Evolutionary conservation across 192 early-diverging fungal species (phyloP).

Genomic region (Neocallimastix lanati): DNA sequence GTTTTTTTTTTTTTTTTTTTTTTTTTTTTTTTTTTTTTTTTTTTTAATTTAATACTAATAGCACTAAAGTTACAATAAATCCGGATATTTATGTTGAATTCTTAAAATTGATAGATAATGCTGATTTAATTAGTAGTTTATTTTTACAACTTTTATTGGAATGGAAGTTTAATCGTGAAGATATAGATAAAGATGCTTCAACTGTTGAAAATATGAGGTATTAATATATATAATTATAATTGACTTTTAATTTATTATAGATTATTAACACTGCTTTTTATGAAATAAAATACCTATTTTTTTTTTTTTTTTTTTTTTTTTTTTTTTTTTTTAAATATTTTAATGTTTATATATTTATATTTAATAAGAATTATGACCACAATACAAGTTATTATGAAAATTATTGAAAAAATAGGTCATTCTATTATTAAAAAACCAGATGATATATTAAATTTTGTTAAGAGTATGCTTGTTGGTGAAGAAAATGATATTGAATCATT

Average conservation of each 20-base stretch:
- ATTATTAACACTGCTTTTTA: too few relatives aligned
- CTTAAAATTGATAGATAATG: slow-evolving; percentile 27
- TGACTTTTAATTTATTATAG: too few relatives aligned
- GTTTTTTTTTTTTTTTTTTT: too few relatives aligned
- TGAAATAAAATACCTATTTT: too few relatives aligned
- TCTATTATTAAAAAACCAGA: slow-evolving; percentile 48
- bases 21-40: too few relatives aligned
- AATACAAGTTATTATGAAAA: slow-evolving; percentile 34
- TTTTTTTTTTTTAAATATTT: too few relatives aligned
- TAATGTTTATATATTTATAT: too few relatives aligned
- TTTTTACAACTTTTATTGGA: slow-evolving; percentile 60
- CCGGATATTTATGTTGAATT: slow-evolving; percentile 46
- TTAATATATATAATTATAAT: too few relatives aligned
- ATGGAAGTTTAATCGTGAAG: slow-evolving; percentile 13
- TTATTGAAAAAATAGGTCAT: slow-evolving; percentile 56
- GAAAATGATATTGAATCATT: slow-evolving; percentile 6
- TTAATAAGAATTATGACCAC: slow-evolving; percentile 21
- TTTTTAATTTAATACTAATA: too few relatives aligned
- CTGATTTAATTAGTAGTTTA: slow-evolving; percentile 42
- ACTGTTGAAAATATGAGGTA: slow-evolving; percentile 5
- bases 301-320: too few relatives aligned
- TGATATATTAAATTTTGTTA: slow-evolving; percentile 40
- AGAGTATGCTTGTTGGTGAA: slow-evolving; percentile 6
- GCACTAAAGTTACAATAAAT: slow-evolving; percentile 25
- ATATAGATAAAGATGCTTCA: slow-evolving; percentile 20